Conservation (phyloP, 2,329 filamentous ascomycete species). For the Colletotrichum tropicicola region DNA sequence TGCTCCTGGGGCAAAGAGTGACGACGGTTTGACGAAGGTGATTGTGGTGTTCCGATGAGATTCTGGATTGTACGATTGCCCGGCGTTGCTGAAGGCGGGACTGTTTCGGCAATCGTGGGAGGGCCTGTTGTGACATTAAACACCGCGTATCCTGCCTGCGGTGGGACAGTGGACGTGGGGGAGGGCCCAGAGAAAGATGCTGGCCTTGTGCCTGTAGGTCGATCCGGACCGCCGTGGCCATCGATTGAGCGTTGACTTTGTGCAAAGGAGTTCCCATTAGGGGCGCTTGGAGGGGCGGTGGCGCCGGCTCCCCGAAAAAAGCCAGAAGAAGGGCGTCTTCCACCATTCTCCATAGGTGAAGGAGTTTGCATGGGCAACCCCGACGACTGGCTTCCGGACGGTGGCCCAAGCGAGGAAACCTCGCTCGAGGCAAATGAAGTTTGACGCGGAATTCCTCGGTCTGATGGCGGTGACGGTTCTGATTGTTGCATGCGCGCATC, state of each 20-base stretch:
- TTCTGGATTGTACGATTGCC: not conserved
- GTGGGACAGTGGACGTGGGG: not conserved
- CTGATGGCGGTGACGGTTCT: not conserved
- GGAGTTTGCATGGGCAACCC: slow-evolving; percentile 36
- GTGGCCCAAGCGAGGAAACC: slow-evolving; percentile 39
- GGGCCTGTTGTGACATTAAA: not conserved
- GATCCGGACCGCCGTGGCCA: slow-evolving; percentile 1
- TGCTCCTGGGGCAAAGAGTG: slow-evolving; percentile 12
- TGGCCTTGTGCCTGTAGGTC: not conserved
- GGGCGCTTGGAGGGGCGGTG: not conserved
- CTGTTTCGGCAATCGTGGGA: slow-evolving; percentile 17
- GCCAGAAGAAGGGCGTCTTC: slow-evolving; percentile 17
- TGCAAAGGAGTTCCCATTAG: too few species aligned
- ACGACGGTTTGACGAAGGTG: slow-evolving; percentile 5
- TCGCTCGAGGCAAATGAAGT: slow-evolving; percentile 25
- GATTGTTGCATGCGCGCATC: not conserved
- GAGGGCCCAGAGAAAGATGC: slow-evolving; percentile 15
- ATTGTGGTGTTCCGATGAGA: not conserved
- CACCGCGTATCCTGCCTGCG: not conserved
- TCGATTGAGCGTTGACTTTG: slow-evolving; percentile 1
- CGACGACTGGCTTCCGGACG: slow-evolving; percentile 37
- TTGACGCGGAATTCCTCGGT: not conserved
- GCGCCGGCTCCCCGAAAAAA: slow-evolving; percentile 29
- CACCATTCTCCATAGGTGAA: slow-evolving; percentile 37
- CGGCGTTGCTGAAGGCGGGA: not conserved